Conservation (phyloP, 768 basidiomycete genomes). For the Cantharellus anzutake region DNA sequence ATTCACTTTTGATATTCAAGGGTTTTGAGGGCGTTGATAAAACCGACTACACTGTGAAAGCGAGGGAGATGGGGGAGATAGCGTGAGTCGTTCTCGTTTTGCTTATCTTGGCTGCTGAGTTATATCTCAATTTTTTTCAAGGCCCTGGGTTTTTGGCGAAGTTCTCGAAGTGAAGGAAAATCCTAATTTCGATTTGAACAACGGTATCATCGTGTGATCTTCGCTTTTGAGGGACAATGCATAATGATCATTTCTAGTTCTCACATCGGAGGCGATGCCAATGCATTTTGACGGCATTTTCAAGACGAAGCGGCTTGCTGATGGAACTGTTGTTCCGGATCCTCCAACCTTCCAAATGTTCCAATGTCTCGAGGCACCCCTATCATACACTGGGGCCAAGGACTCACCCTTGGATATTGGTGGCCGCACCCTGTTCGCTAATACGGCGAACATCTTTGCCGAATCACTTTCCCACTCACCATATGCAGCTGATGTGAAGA, state of each 20-base stretch:
- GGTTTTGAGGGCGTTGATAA: neutral
- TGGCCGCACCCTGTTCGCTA: neutral
- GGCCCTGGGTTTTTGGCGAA: neutral
- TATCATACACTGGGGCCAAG: neutral
- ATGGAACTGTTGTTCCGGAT: neutral
- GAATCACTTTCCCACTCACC: neutral
- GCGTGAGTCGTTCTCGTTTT: neutral
- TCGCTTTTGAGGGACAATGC: neutral
- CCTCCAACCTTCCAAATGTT: neutral
- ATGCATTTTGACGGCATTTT: conserved; percentile 1
- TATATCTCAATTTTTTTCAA: neutral
- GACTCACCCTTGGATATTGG: neutral
- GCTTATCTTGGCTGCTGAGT: neutral
- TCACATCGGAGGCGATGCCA: neutral
- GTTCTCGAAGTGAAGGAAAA: neutral
- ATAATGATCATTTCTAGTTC: neutral
- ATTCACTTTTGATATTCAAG: neutral
- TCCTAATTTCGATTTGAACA: neutral
- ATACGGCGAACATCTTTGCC: neutral
- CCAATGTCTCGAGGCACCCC: neutral
- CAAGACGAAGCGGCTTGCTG: neutral
- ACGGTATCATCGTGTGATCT: neutral
- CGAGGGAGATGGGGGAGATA: neutral
- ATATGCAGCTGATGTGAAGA: neutral
- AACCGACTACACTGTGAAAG: neutral